A percentile compares a stretch with the other conserved stretches of the same genome.
Evolutionary conservation across 1,284 basidiomycete genomes (phyloP).

Genomic region (Somion occarium): DNA sequence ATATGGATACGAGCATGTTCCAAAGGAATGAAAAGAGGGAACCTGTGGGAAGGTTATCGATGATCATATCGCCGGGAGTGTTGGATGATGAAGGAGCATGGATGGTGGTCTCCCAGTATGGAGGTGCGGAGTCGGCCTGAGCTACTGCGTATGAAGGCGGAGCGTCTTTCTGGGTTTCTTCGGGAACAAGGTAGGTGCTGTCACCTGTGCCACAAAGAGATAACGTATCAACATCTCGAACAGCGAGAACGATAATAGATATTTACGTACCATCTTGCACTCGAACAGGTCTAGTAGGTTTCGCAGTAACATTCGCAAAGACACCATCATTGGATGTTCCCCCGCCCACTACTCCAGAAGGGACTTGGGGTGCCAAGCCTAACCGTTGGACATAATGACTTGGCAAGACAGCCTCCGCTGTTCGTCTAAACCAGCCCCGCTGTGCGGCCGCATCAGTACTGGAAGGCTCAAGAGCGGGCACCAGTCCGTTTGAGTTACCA

Average conservation of each 20-base stretch:
- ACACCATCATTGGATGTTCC: slow-evolving; percentile 89
- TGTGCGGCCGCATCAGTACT: slow-evolving; percentile 31
- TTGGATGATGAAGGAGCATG: slow-evolving; percentile 65
- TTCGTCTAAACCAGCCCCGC: slow-evolving; percentile 50
- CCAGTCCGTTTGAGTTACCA: slow-evolving; percentile 79
- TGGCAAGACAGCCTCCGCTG: slow-evolving; percentile 57
- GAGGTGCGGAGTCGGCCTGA: slow-evolving; percentile 90
- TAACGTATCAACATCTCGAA: not conserved
- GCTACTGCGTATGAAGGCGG: slow-evolving; percentile 90
- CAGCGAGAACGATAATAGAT: not conserved
- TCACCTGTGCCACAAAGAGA: slow-evolving; percentile 46
- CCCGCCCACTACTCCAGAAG: slow-evolving; percentile 55
- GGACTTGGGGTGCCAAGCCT: slow-evolving; percentile 45
- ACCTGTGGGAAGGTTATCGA: slow-evolving; percentile 75
- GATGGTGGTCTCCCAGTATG: slow-evolving; percentile 97
- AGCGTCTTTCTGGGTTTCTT: slow-evolving; percentile 75
- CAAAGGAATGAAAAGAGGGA: slow-evolving; percentile 85
- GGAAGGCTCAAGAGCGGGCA: slow-evolving; percentile 48
- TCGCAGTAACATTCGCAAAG: slow-evolving; percentile 94
- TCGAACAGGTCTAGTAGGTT: slow-evolving; percentile 62
- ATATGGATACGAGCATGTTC: slow-evolving; percentile 91
- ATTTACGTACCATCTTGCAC: slow-evolving; percentile 55
- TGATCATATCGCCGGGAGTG: slow-evolving; percentile 61
- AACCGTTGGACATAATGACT: slow-evolving; percentile 39
- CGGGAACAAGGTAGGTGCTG: slow-evolving; percentile 68